Evolutionary conservation across 2,329 filamentous ascomycete genomes (phyloP).

Genomic region (Daldinia sp.): DNA sequence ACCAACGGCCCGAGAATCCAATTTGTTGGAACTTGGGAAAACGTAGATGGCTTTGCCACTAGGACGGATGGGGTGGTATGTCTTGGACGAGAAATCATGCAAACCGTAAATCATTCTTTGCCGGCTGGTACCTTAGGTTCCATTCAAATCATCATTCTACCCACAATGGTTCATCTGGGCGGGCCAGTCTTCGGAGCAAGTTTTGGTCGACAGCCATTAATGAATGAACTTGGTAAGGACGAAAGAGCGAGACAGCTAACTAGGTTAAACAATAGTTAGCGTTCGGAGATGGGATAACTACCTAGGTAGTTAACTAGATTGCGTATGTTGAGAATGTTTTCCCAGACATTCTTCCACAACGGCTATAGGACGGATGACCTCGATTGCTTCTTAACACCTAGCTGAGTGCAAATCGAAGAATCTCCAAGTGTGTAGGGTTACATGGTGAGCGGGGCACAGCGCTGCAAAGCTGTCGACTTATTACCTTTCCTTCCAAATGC

Average conservation of each 20-base stretch:
- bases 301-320: too few relatives aligned
- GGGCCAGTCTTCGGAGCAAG: background rate
- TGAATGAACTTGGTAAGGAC: background rate
- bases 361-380: background rate
- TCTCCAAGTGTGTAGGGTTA: slow-evolving; percentile 31
- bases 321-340: background rate
- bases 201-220: background rate
- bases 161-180: slow-evolving; percentile 8
- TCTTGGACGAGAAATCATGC: slow-evolving; percentile 36
- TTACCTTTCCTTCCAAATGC: slow-evolving; percentile 37
- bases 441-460: slow-evolving; percentile 38
- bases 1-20: slow-evolving; percentile 43
- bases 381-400: slow-evolving; percentile 9
- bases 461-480: slow-evolving; percentile 36
- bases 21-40: slow-evolving; percentile 35
- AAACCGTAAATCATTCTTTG: slow-evolving; percentile 33
- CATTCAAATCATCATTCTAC: slow-evolving; percentile 8
- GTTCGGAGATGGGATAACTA: slow-evolving; percentile 15
- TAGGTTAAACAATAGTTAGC: slow-evolving; percentile 3
- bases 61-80: slow-evolving; percentile 18
- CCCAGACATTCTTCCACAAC: background rate
- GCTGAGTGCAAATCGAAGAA: slow-evolving; percentile 22
- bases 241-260: background rate
- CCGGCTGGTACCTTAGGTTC: slow-evolving; percentile 32
- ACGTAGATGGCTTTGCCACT: slow-evolving; percentile 27